Base-by-base conservation (phyloP, 768 basidiomycete genomes). In the Cystofilobasidium macerans region DNA sequence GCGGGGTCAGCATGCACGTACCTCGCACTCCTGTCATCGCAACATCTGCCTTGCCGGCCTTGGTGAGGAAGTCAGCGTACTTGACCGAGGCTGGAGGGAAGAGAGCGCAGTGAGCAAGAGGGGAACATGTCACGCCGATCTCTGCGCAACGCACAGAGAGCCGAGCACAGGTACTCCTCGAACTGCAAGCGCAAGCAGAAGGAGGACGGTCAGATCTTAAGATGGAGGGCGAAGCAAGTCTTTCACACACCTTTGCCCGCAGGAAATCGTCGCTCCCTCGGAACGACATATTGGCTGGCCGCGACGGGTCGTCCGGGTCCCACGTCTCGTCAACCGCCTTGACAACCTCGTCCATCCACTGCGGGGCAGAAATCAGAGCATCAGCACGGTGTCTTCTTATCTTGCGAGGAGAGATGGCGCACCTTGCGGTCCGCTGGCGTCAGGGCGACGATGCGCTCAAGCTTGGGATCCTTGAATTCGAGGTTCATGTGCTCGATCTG, bases 191-290 rank as follows among this genome's bases (percentile, higher is more conserved):
- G 66, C 24, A 26, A 57, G 38, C 20, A 53, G 38, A n/a, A 35
- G 51, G 4, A 18, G 38, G 33, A 32, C 24, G 2, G 47, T 62
- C 61, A 43, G 35, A 3, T 13, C 22, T 35, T 7, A 54, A 32
- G 24, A 24, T 28, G 12, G 18, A 38, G 71, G 38, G 36, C 16
- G 28, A 36, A 16, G 30, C 47, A 28, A 51, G 62, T 35, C 22
- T 28, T 36, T 11, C 70, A 24, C 74, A 26, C 65, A 87, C 89
- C 82, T 92, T 93, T 40, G 82, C 81, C 65, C 95, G 81, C 30
- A 99, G 77, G 73, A 93, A 97, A 75, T 99, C 95, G 71, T 99
- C 95, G 70, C 89, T 91, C 16, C 94, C 95, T 76, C 88, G 87
- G 78, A 94, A 98, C 69, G 87, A 84, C 81, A 92, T 83, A 33